A percentile compares a stretch with the other conserved stretches of the same genome.
Evolutionary conservation across 176 grass and related monocot species (phyloP).

Genomic region (Musa acuminata): DNA sequence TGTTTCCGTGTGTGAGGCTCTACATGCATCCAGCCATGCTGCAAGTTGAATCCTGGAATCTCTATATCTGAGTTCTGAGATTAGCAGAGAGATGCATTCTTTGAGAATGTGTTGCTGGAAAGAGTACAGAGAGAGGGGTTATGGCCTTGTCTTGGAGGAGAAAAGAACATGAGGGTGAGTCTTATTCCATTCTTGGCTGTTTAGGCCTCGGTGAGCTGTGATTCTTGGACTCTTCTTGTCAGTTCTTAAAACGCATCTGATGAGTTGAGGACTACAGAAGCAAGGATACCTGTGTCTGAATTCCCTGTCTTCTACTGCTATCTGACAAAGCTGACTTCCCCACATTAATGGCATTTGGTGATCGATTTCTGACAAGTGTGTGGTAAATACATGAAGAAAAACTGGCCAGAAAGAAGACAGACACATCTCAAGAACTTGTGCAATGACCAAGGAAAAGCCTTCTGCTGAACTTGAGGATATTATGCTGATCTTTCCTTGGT

Average conservation of each 20-base stretch:
- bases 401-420: too few species aligned
- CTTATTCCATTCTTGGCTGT: not conserved
- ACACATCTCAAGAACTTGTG: too few species aligned
- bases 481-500: too few species aligned
- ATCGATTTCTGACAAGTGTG: not conserved
- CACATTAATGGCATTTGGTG: conserved; percentile 3
- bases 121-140: not conserved
- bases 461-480: too few species aligned
- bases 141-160: not conserved
- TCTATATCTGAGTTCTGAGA: too few species aligned
- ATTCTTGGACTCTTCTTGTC: not conserved
- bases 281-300: not conserved
- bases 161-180: not conserved
- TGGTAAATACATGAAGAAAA: too few species aligned
- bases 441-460: too few species aligned
- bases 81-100: not conserved
- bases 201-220: not conserved
- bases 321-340: not conserved
- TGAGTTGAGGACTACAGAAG: not conserved
- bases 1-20: not conserved
- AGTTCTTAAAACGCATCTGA: not conserved
- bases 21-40: not conserved
- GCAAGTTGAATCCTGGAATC: not conserved
- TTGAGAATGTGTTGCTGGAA: not conserved
- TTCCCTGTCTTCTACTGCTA: conserved; percentile 5